A percentile compares a stretch with the other conserved stretches of the same genome.
These are phyloP conservation scores for Fusarium solani-melongenae DNA, from an alignment of 2,329 filamentous ascomycete genomes.

Conservation along the genomic window DNA sequence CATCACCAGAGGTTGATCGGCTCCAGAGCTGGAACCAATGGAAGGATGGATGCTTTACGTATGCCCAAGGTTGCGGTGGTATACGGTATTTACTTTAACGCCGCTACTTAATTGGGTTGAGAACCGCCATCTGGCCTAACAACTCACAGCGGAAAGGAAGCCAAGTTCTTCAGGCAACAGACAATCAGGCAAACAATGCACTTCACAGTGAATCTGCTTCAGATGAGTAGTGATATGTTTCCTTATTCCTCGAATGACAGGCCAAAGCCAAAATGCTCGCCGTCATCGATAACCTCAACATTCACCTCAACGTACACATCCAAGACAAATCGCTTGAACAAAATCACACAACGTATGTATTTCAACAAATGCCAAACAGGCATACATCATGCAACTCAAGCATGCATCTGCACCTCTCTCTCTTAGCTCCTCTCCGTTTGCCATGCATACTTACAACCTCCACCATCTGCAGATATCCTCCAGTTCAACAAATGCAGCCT, in stretches of 20 bases:
- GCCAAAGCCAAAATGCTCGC: not conserved
- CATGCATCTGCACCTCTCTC: not conserved
- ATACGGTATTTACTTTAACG: not conserved
- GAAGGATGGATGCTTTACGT: not conserved
- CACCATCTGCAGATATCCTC: constrained; percentile 12
- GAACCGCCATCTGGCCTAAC: not conserved
- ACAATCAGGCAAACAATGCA: not conserved
- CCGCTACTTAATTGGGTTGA: not conserved
- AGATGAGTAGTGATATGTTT: not conserved
- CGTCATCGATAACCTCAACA: not conserved
- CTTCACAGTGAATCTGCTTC: not conserved
- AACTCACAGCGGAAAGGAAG: not conserved
- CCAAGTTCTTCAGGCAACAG: not conserved
- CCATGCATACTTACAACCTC: not conserved
- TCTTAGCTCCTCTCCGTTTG: not conserved
- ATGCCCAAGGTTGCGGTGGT: not conserved
- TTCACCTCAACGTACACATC: not conserved
- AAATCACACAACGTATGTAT: constrained; percentile 16
- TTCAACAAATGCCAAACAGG: constrained; percentile 20
- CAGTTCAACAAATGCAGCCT: constrained; percentile 26
- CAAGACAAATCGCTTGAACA: not conserved
- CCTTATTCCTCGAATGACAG: not conserved
- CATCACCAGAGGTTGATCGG: not conserved
- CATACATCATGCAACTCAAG: not conserved
- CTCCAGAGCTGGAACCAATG: not conserved